phyloP scores from a whole-genome alignment of 1,284 basidiomycete species.

The Ceratobasidium sp. region DNA sequence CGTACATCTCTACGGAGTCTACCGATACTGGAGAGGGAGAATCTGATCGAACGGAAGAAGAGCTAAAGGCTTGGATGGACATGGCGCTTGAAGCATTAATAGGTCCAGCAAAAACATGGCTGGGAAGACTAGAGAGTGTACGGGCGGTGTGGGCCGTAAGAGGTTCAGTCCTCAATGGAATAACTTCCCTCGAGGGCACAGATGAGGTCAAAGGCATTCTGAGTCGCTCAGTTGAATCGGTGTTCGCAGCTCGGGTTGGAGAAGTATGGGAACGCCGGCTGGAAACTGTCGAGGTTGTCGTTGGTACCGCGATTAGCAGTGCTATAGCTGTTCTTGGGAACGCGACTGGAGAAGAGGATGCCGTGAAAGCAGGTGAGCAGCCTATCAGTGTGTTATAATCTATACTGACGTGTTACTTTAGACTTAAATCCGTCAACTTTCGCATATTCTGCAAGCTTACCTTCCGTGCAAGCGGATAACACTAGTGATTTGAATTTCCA shows the following conservation, averaged over 20 bases:
- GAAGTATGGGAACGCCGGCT: constrained; percentile 48
- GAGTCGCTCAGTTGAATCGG: constrained; percentile 64
- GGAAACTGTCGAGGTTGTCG: constrained; percentile 42
- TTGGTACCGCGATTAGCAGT: constrained; percentile 34
- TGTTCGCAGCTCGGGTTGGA: constrained; percentile 56
- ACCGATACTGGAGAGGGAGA: constrained; percentile 66
- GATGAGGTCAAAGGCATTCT: constrained; percentile 64
- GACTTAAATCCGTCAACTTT: constrained; percentile 67
- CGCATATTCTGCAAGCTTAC: constrained; percentile 68
- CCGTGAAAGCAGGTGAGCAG: constrained; percentile 29
- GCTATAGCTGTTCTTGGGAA: neutral
- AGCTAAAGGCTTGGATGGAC: constrained; percentile 71
- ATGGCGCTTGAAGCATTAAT: constrained; percentile 66
- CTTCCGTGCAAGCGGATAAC: constrained; percentile 62
- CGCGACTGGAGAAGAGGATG: constrained; percentile 18
- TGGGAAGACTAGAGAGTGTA: constrained; percentile 68
- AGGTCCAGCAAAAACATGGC: constrained; percentile 67
- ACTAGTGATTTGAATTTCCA: constrained; percentile 67
- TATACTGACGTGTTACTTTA: constrained; percentile 53
- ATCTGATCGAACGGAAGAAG: constrained; percentile 62
- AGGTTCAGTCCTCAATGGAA: constrained; percentile 61
- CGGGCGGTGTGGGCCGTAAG: constrained; percentile 71
- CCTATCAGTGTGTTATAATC: neutral
- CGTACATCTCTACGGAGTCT: constrained; percentile 77
- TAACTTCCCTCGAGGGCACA: constrained; percentile 64